Percentiles rank a stretch among this genome's conserved stretches.
phyloP scores from a whole-genome alignment of 1,284 basidiomycete species.

The Trametes versicolor region DNA sequence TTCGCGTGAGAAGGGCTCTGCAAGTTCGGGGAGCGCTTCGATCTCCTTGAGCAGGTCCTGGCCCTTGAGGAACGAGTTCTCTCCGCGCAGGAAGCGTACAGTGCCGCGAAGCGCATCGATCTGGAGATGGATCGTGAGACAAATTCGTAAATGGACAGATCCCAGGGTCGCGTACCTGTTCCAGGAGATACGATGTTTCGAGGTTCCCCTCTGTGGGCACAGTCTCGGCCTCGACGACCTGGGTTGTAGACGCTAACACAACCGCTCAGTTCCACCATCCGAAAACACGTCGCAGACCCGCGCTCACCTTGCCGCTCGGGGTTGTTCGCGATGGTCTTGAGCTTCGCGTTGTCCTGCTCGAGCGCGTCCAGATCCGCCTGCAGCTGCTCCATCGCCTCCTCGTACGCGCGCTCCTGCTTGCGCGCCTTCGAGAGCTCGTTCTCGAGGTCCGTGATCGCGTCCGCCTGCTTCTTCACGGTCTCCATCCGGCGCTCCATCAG shows the following conservation, averaged over 20 bases:
- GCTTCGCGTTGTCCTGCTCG: slow-evolving; percentile 87
- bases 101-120: slow-evolving; percentile 92
- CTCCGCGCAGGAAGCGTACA: slow-evolving; percentile 88
- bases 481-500: slow-evolving; percentile 95
- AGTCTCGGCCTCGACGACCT: slow-evolving; percentile 67
- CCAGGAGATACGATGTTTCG: slow-evolving; percentile 86
- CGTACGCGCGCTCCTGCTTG: slow-evolving; percentile 89
- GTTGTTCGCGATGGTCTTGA: slow-evolving; percentile 73
- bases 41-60: slow-evolving; percentile 89
- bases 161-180: slow-evolving; percentile 66
- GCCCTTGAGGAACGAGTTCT: slow-evolving; percentile 93
- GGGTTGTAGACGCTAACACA: slow-evolving; percentile 56
- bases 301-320: slow-evolving; percentile 73
- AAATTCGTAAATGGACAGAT: slow-evolving; percentile 21
- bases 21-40: slow-evolving; percentile 73
- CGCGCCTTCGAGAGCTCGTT: slow-evolving; percentile 81
- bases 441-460: slow-evolving; percentile 86
- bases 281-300: not conserved
- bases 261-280: not conserved
- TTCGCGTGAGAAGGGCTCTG: slow-evolving; percentile 54
- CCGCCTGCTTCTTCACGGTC: slow-evolving; percentile 87
- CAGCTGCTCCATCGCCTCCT: slow-evolving; percentile 93
- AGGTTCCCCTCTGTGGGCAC: slow-evolving; percentile 78
- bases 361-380: slow-evolving; percentile 89
- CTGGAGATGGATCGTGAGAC: slow-evolving; percentile 50